Percentiles rank a stretch among this genome's conserved stretches.
These are phyloP conservation scores for Arthrobotrys iridis DNA, from an alignment of 2,329 filamentous ascomycete genomes.

Conservation along the genomic window DNA sequence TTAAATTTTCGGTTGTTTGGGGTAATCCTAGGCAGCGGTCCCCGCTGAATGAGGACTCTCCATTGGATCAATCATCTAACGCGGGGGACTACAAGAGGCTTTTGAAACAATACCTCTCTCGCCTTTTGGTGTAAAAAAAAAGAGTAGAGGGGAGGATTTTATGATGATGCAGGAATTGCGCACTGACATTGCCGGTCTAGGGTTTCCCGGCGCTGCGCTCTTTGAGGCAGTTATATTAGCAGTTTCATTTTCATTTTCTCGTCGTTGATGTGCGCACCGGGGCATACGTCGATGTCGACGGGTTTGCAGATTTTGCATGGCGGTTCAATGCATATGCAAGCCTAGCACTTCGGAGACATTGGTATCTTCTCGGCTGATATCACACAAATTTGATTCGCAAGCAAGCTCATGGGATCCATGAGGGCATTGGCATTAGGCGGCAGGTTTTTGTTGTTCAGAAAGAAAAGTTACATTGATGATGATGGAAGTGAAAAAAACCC, in stretches of 20 bases:
- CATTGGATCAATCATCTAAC: not conserved
- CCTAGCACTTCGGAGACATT: not conserved
- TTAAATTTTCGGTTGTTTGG: not conserved
- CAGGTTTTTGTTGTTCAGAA: slow-evolving; percentile 11
- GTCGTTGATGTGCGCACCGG: no score
- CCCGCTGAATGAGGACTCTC: not conserved
- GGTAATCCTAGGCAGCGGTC: slow-evolving; percentile 7
- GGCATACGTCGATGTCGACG: not conserved
- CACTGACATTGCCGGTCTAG: not conserved
- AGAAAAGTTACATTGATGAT: slow-evolving; percentile 7
- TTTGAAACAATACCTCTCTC: not conserved
- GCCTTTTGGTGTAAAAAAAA: not conserved
- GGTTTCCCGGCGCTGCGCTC: not conserved
- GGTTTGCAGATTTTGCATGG: not conserved
- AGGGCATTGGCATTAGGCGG: slow-evolving; percentile 20
- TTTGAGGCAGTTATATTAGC: no score
- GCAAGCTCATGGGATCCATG: slow-evolving; percentile 29
- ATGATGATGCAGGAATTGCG: slow-evolving; percentile 9
- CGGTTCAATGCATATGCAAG: not conserved
- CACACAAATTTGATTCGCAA: slow-evolving; percentile 35
- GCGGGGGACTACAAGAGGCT: no score
- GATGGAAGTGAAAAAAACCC: not conserved
- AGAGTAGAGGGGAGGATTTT: no score
- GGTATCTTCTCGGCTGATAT: slow-evolving; percentile 36
- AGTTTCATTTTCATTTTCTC: no score